These are phyloP conservation scores for Verticillium klebahnii DNA, from an alignment of 2,329 filamentous ascomycete species.

Conservation along the genomic window DNA sequence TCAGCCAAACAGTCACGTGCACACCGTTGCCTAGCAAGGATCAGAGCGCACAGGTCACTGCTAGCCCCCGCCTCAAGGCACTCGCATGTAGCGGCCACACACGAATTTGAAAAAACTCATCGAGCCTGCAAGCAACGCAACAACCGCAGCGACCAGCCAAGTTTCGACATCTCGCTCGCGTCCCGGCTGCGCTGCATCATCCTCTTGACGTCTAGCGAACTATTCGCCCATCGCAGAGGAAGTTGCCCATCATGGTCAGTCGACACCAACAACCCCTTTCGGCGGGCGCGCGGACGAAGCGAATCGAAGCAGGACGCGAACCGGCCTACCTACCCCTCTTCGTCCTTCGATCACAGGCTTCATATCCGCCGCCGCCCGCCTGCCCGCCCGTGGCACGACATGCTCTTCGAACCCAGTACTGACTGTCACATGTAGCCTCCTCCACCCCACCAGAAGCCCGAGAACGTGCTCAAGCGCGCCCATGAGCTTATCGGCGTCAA, in stretches of 20 bases:
- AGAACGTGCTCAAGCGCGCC: conserved; percentile 98
- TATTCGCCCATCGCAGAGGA: conserved; percentile 36
- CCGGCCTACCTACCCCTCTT: background rate
- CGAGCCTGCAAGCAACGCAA: conserved; percentile 21
- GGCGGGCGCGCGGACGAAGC: background rate
- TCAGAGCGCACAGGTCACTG: conserved; percentile 12
- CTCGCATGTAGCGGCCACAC: conserved; percentile 38
- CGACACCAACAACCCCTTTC: background rate
- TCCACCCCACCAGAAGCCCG: conserved; percentile 93
- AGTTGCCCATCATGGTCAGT: conserved; percentile 36
- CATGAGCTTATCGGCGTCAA: conserved; percentile 98
- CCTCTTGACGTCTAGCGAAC: conserved; percentile 28
- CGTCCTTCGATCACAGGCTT: conserved; percentile 1
- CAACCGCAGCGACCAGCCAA: conserved; percentile 33
- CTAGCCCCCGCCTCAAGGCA: conserved; percentile 31
- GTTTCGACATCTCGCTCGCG: conserved; percentile 26
- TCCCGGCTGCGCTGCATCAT: conserved; percentile 30
- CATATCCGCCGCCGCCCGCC: background rate
- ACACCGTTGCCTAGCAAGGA: conserved; percentile 1
- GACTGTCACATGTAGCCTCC: conserved; percentile 61
- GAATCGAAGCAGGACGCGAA: background rate
- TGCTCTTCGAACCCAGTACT: background rate
- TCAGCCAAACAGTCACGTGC: conserved; percentile 28
- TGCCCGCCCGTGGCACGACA: background rate
- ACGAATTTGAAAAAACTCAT: conserved; percentile 41